Base-by-base conservation (phyloP, 1,284 basidiomycete species). In the Ustilago esculenta region DNA sequence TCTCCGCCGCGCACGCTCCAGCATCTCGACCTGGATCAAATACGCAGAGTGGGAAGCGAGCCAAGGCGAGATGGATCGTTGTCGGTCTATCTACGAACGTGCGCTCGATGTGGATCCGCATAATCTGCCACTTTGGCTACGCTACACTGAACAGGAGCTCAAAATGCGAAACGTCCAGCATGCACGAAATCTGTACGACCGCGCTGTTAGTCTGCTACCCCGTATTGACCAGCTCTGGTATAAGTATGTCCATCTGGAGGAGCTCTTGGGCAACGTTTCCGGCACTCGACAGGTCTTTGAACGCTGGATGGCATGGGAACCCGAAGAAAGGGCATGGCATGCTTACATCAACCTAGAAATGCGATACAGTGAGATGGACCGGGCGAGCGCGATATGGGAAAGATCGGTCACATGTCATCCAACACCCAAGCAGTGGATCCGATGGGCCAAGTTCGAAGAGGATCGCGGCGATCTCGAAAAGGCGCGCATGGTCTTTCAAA, bases 231-330 rank as follows among this genome's bases (percentile, higher is more conserved):
- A 79, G 53, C 77, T 82, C 35, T 97, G 94, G 95, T 97, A 97
- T 87, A 97, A 97, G 84, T 98, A 97, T 69, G 95, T 98, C 50
- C 97, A 97, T 84, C 88, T 98, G 51, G 95, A 99, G 82, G 95
- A 99, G 83, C 87, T 99, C 3, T 87, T 99, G 12, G 91, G 95
- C 77, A 98, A 99, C 80, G 89, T 98, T 32, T 87, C 92, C 1
- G 95, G 95, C 25, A 94, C 94, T 1, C 89, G 95, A 10, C 94
- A 98, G 82, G 92, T 98, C 55, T 98, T 98, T 77, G 96, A 99
- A 83, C 87, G 95, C 42, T 98, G 95, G 95, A 96, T 98, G 93
- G 87, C 90, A 69, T 98, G 96, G 96, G 94, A 98, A 82, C 96
- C 96, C 0, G 93, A 98, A 78, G 96, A 98, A 87, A 98, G 97